Evolutionary conservation across 2,329 filamentous ascomycete genomes (phyloP).

Genomic region (Trichoderma cornu-damae): DNA sequence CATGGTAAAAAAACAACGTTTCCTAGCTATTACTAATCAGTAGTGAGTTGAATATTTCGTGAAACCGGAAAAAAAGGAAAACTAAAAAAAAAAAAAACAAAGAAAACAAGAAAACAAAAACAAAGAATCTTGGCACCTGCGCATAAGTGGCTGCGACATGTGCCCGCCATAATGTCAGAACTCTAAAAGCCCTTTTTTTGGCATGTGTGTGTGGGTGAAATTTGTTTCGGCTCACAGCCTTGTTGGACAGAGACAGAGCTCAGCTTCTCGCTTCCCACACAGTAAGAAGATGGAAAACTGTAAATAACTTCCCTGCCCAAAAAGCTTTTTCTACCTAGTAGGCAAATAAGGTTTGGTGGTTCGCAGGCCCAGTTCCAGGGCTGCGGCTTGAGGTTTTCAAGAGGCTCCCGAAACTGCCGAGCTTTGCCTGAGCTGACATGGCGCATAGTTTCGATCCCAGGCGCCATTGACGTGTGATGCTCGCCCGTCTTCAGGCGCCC

Average conservation of each 20-base stretch:
- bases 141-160: neutral
- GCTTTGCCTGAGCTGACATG: slow-evolving; percentile 1
- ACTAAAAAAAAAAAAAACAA: neutral
- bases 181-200: neutral
- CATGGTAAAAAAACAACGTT: neutral
- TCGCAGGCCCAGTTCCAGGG: neutral
- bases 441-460: neutral
- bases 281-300: neutral
- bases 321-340: no score
- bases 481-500: neutral
- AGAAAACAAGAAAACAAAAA: neutral
- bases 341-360: neutral
- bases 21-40: neutral
- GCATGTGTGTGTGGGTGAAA: neutral
- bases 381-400: neutral
- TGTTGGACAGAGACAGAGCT: neutral
- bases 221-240: neutral
- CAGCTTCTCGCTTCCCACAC: slow-evolving; percentile 5
- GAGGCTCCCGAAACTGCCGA: slow-evolving; percentile 8
- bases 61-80: no score
- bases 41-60: no score
- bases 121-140: neutral
- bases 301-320: neutral
- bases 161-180: neutral
- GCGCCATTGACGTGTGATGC: slow-evolving; percentile 17